phyloP scores from a whole-genome alignment of 2,329 filamentous ascomycete species.

The Cadophora malorum region DNA sequence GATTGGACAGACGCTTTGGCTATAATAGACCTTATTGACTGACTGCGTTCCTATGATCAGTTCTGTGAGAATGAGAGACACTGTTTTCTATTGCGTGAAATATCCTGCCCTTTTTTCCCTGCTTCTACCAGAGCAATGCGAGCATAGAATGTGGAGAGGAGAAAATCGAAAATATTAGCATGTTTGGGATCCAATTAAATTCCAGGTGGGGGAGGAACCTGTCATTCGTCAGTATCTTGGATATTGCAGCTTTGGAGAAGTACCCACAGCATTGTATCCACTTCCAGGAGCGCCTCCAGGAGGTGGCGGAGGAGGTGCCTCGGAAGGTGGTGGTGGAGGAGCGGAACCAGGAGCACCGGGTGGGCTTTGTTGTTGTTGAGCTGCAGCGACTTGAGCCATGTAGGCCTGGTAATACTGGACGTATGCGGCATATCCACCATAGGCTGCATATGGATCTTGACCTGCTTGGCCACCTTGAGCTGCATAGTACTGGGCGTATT shows the following conservation, averaged over 20 bases:
- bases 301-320: constrained; percentile 67
- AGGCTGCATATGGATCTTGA: constrained; percentile 85
- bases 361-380: constrained; percentile 49
- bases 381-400: constrained; percentile 60
- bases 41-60: constrained; percentile 24
- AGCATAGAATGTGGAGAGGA: constrained; percentile 6
- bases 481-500: constrained; percentile 84
- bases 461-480: constrained; percentile 45
- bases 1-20: constrained; percentile 42
- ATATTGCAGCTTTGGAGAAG: not conserved
- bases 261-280: constrained; percentile 64
- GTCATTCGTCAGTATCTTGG: constrained; percentile 24
- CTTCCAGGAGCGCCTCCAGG: constrained; percentile 60
- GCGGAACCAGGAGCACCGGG: constrained; percentile 50
- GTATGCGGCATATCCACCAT: constrained; percentile 84
- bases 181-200: constrained; percentile 45
- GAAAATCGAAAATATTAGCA: constrained; percentile 11
- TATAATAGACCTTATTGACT: constrained; percentile 45
- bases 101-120: constrained; percentile 36
- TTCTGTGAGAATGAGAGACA: not conserved
- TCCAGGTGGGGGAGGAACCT: constrained; percentile 59
- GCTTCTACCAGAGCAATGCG: constrained; percentile 12
- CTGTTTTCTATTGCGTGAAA: constrained; percentile 26
- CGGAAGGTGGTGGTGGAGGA: constrained; percentile 60
- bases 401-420: constrained; percentile 78